phyloP scores from a whole-genome alignment of 1,284 basidiomycete genomes.

The Microbotryum silenes-acaulis region DNA sequence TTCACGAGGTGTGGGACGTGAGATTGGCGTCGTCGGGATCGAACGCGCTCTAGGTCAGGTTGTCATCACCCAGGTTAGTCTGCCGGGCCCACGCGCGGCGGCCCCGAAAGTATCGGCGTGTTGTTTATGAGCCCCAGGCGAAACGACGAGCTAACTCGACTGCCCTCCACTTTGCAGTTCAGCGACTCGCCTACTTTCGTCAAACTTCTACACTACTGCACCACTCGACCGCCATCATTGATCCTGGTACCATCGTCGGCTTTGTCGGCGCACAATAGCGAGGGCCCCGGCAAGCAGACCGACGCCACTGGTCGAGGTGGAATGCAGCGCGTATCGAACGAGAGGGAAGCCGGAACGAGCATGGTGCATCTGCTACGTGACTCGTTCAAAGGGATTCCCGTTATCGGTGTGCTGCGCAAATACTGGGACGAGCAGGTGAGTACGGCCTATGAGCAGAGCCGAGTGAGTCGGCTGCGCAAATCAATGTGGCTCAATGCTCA shows the following conservation, averaged over 20 bases:
- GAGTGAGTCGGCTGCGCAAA: neutral
- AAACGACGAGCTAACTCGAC: no score
- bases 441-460: neutral
- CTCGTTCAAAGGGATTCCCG: neutral
- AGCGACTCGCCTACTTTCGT: constrained; percentile 54
- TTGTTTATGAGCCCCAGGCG: neutral
- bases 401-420: constrained; percentile 15
- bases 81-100: neutral
- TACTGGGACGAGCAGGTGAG: constrained; percentile 29
- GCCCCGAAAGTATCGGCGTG: neutral
- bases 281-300: neutral
- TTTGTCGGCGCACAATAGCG: constrained; percentile 53
- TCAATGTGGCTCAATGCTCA: neutral
- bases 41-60: constrained; percentile 25
- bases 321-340: neutral
- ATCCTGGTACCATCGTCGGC: constrained; percentile 74
- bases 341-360: constrained; percentile 27
- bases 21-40: constrained; percentile 33
- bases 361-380: neutral
- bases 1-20: constrained; percentile 24
- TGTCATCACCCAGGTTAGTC: constrained; percentile 30
- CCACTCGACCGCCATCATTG: constrained; percentile 60
- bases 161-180: constrained; percentile 2
- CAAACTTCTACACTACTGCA: constrained; percentile 77
- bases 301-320: constrained; percentile 18